Conservation (phyloP, 257 asterid genomes). For the Solanum boliviense region DNA sequence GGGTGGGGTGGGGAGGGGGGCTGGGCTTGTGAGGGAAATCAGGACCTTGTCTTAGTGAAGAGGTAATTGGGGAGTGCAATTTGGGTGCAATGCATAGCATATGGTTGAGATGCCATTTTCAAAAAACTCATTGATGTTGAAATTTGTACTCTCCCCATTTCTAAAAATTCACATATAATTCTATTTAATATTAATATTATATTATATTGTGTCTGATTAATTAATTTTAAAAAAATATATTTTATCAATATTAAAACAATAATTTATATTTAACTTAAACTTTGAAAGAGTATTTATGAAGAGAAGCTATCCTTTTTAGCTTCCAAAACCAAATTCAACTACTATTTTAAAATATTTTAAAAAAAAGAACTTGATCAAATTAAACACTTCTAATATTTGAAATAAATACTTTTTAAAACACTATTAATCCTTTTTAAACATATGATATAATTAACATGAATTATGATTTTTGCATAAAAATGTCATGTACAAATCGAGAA, state of each 20-base stretch:
- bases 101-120: slow-evolving; percentile 20
- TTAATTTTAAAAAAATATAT: not conserved
- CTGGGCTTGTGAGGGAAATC: slow-evolving; percentile 1
- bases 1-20: not conserved
- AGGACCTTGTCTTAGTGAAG: slow-evolving; percentile 13
- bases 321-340: not conserved
- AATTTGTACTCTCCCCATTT: not conserved
- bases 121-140: slow-evolving; percentile 11
- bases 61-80: slow-evolving; percentile 6
- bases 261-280: not conserved
- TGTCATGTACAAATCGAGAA: not conserved
- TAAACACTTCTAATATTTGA: not conserved
- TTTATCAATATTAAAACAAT: not conserved
- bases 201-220: not conserved
- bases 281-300: not conserved
- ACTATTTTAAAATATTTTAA: not conserved
- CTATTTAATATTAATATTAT: not conserved
- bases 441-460: not conserved
- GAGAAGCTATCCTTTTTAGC: not conserved
- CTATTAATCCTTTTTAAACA: too few relatives aligned
- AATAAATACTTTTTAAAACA: not conserved
- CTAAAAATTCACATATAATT: not conserved
- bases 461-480: not conserved
- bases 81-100: not conserved
- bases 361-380: not conserved